Conservation (phyloP, 2,329 filamentous ascomycete species). For the Canariomyces notabilis region DNA sequence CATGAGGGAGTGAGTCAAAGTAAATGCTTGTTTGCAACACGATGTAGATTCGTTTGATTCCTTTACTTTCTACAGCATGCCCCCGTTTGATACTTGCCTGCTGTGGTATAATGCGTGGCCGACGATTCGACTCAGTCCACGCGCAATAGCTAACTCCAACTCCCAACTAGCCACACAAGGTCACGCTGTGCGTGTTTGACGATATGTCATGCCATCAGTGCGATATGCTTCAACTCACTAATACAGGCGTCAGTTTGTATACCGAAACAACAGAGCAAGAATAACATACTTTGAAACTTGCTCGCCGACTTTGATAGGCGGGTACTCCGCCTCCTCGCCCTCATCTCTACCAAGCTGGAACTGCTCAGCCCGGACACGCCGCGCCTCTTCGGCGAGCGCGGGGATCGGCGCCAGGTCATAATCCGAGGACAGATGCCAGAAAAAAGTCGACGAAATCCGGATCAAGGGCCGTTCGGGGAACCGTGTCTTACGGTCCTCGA, state of each 20-base stretch:
- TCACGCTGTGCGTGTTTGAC: too few relatives aligned
- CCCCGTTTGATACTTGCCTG: too few relatives aligned
- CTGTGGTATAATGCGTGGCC: too few relatives aligned
- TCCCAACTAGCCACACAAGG: too few relatives aligned
- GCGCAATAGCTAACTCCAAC: too few relatives aligned
- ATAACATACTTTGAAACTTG: constrained; percentile 51
- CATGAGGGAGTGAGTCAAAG: too few relatives aligned
- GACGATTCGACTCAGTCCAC: too few relatives aligned
- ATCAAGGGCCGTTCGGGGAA: constrained; percentile 47
- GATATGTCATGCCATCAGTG: constrained; percentile 26
- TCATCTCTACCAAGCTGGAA: constrained; percentile 48
- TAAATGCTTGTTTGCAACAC: too few relatives aligned
- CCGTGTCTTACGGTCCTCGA: constrained; percentile 38
- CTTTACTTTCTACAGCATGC: too few relatives aligned
- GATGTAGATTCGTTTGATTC: too few relatives aligned
- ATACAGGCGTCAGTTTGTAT: constrained; percentile 10
- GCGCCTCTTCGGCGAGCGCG: constrained; percentile 41
- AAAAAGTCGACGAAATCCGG: constrained; percentile 56
- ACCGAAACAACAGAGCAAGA: not conserved
- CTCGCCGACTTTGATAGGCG: constrained; percentile 52
- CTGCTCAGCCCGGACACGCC: constrained; percentile 42
- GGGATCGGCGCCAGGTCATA: constrained; percentile 50
- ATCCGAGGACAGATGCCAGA: constrained; percentile 57
- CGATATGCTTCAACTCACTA: constrained; percentile 38
- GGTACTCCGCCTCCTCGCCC: constrained; percentile 45